A percentile compares a stretch with the other conserved stretches of the same genome.
These are phyloP conservation scores for Alloteropsis angusta DNA, from an alignment of 202 grass and related monocot species.

Conservation along the genomic window DNA sequence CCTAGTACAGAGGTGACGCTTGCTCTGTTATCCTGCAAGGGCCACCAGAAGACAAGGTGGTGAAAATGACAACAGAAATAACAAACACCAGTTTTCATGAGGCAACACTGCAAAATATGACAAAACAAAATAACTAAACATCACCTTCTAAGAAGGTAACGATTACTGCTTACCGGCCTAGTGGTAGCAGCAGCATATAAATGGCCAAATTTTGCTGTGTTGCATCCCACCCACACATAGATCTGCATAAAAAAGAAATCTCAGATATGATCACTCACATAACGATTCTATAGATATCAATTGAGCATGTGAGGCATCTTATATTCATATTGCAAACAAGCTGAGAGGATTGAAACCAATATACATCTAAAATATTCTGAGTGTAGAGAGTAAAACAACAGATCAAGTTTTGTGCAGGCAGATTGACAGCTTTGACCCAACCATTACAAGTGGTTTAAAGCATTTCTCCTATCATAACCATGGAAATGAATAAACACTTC, in stretches of 20 bases:
- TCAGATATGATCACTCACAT: not conserved
- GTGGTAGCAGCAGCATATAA: conserved; percentile 83
- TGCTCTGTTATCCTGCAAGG: conserved; percentile 49
- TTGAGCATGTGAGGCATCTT: not conserved
- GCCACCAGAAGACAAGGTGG: not conserved
- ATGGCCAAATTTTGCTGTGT: conserved; percentile 70
- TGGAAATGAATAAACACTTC: not conserved
- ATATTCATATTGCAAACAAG: not conserved
- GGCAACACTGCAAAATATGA: not conserved
- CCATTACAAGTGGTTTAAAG: not conserved
- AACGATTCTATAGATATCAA: not conserved
- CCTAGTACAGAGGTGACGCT: conserved; percentile 81
- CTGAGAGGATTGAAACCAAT: not conserved
- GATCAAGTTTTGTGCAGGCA: not conserved
- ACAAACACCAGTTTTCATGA: not conserved
- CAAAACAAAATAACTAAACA: not conserved
- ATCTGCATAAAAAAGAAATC: conserved; percentile 33
- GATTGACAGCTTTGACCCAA: not conserved
- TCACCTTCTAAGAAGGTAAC: not conserved
- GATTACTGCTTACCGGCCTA: conserved; percentile 38
- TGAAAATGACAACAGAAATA: not conserved
- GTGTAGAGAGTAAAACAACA: not conserved
- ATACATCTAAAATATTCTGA: not conserved
- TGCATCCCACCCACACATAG: conserved; percentile 90
- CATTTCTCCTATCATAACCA: not conserved